Conservation (phyloP, 345 rosid genomes). For the Xanthoceras sorbifolium region DNA sequence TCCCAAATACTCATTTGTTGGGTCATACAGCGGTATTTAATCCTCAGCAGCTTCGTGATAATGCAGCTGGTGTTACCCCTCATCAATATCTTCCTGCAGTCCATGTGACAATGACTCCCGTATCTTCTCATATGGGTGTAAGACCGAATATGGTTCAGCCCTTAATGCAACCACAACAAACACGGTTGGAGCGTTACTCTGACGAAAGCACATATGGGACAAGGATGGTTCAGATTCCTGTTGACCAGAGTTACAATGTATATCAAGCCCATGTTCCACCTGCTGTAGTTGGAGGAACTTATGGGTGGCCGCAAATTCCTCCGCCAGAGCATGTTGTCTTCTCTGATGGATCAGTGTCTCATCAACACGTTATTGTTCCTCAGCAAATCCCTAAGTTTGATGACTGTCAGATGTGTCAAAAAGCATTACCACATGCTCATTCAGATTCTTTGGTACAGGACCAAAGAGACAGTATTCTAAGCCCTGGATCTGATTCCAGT, state of each 20-base stretch:
- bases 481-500: conserved; percentile 29
- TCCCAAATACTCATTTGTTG: conserved; percentile 39
- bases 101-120: conserved; percentile 47
- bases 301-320: conserved; percentile 51
- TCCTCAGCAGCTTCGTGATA: conserved; percentile 42
- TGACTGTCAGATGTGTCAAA: conserved; percentile 62
- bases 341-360: conserved; percentile 48
- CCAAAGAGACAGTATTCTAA: conserved; percentile 30
- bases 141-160: conserved; percentile 53
- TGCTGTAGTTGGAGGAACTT: conserved; percentile 47
- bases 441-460: conserved; percentile 55
- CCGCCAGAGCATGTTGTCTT: conserved; percentile 41
- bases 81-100: conserved; percentile 49
- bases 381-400: conserved; percentile 45
- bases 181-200: conserved; percentile 39
- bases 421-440: conserved; percentile 71
- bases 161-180: conserved; percentile 44
- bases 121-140: conserved; percentile 44
- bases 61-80: conserved; percentile 28
- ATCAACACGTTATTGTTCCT: conserved; percentile 37
- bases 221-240: conserved; percentile 50
- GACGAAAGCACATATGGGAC: conserved; percentile 43
- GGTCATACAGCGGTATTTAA: conserved; percentile 35
- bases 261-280: conserved; percentile 43
- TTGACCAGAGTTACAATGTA: conserved; percentile 45